Evolutionary conservation across 345 rosid species (phyloP).

Genomic region (Stellera chamaejasme): DNA sequence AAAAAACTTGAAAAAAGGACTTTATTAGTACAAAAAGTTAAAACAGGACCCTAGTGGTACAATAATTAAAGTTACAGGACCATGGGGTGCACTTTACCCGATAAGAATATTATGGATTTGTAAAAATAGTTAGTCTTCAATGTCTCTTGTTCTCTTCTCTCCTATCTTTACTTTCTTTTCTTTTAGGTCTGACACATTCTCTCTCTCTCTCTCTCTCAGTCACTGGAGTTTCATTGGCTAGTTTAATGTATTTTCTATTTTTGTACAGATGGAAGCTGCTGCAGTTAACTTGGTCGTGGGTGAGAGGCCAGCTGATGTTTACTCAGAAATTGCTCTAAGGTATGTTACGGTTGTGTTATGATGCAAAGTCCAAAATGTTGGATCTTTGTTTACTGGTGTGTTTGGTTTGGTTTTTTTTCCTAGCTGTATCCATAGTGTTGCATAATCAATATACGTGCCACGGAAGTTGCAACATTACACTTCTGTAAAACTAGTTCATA

Average conservation of each 20-base stretch:
- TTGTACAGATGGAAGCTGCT: conserved; percentile 76
- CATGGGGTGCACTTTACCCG: too few species aligned
- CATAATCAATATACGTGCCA: not conserved
- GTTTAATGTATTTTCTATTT: conserved; percentile 14
- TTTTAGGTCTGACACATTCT: not conserved
- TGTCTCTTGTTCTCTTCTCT: not conserved
- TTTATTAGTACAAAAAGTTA: too few species aligned
- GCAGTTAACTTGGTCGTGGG: conserved; percentile 86
- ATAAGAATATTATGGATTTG: too few species aligned
- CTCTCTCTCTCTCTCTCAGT: not conserved
- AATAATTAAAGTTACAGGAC: too few species aligned
- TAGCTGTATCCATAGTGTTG: not conserved
- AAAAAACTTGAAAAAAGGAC: too few species aligned
- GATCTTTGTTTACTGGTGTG: not conserved
- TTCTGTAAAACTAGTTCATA: not conserved
- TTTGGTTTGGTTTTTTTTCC: conserved; percentile 6
- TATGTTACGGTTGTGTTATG: conserved; percentile 19
- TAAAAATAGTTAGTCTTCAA: too few species aligned
- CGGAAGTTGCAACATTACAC: not conserved
- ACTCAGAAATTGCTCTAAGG: conserved; percentile 92
- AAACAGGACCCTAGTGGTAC: too few species aligned
- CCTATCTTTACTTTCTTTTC: conserved; percentile 1
- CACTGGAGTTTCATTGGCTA: conserved; percentile 10
- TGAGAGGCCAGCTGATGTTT: conserved; percentile 92
- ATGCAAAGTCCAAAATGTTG: not conserved